Percentiles rank a stretch among this genome's conserved stretches.
phyloP scores from a whole-genome alignment of 768 basidiomycete genomes.

The Auricularia sp. region DNA sequence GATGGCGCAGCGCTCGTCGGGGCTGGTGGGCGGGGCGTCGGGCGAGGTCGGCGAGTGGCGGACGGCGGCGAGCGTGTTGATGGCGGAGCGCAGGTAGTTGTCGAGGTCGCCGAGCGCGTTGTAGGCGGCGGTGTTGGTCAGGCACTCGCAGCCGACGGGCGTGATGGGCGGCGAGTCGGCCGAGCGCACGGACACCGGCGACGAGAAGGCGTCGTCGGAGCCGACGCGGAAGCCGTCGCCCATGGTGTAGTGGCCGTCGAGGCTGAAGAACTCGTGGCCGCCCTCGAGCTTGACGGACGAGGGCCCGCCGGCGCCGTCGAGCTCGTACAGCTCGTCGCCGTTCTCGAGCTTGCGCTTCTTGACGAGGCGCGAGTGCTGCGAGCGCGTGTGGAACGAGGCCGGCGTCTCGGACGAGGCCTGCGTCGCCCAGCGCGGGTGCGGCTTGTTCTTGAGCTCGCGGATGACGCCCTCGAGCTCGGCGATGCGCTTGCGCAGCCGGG shows the following conservation, averaged over 20 bases:
- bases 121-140: not conserved
- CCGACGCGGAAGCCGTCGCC: not conserved
- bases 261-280: not conserved
- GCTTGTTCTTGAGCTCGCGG: conserved; percentile 80
- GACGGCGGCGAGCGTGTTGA: not conserved
- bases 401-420: conserved; percentile 53
- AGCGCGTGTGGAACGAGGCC: conserved; percentile 81
- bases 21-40: not conserved
- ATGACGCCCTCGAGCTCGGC: conserved; percentile 90
- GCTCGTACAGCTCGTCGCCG: conserved; percentile 20
- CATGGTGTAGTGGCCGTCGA: not conserved
- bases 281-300: conserved; percentile 13
- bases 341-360: conserved; percentile 31
- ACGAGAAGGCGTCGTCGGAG: not conserved
- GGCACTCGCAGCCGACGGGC: not conserved
- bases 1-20: not conserved
- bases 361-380: conserved; percentile 52
- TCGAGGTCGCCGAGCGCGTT: not conserved
- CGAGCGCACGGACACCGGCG: not conserved
- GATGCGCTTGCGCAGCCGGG: conserved; percentile 75
- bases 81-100: not conserved
- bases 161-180: not conserved
- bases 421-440: conserved; percentile 78
- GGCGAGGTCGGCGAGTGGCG: not conserved
- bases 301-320: conserved; percentile 16